Conservation (phyloP, 2,329 filamentous ascomycete species). For the Colletotrichum chlorophyti region DNA sequence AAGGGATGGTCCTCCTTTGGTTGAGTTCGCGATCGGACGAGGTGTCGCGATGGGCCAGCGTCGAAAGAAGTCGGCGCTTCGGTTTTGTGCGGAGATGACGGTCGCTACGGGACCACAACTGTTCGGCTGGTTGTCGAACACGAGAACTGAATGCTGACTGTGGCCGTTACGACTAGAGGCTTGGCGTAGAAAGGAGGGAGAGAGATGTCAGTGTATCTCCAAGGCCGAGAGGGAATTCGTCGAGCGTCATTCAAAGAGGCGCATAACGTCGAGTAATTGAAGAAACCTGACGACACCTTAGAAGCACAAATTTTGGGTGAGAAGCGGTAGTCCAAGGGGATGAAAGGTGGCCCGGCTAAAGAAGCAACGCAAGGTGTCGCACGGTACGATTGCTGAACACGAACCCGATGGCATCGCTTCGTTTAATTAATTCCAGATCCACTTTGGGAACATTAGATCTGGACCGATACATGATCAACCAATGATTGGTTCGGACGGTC, state of each 20-base stretch:
- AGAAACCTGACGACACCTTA: constrained; percentile 1
- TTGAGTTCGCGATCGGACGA: background rate
- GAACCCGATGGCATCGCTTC: constrained; percentile 20
- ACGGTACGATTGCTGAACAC: constrained; percentile 20
- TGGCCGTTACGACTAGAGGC: constrained; percentile 20
- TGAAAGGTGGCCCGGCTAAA: background rate
- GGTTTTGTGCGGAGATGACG: background rate
- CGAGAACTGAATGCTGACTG: constrained; percentile 22
- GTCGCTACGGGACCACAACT: constrained; percentile 1
- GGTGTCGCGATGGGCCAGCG: background rate
- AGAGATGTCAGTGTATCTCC: constrained; percentile 24
- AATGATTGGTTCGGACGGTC: constrained; percentile 19
- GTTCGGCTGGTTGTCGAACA: constrained; percentile 6
- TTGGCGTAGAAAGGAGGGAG: constrained; percentile 22
- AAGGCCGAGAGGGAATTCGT: constrained; percentile 3
- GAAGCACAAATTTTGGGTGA: background rate
- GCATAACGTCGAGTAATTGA: constrained; percentile 15
- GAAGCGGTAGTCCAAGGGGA: constrained; percentile 13
- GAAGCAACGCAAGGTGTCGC: too few species aligned
- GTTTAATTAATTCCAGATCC: constrained; percentile 27
- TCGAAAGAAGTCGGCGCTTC: background rate
- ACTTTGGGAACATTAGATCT: constrained; percentile 20
- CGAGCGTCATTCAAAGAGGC: constrained; percentile 13
- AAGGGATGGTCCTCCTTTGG: background rate
- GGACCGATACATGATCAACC: background rate